Conservation (phyloP, 768 basidiomycete species). For the Leccinum incarnatum region DNA sequence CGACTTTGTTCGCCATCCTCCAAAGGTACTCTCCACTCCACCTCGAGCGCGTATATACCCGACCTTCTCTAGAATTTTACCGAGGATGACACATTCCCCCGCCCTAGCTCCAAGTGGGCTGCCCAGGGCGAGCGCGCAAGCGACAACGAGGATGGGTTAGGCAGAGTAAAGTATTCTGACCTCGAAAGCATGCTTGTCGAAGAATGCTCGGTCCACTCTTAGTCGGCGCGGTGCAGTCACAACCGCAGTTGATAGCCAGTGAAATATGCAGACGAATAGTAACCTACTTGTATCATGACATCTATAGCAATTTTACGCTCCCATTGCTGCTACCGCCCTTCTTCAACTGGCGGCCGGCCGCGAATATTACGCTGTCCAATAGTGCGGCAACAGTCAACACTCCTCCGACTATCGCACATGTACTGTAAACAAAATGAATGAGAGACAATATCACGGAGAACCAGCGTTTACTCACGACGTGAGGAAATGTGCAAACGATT, state of each 20-base stretch:
- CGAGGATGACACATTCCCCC: slow-evolving; percentile 16
- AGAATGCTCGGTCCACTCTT: slow-evolving; percentile 26
- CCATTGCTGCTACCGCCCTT: slow-evolving; percentile 42
- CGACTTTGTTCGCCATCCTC: slow-evolving; percentile 32
- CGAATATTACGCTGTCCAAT: slow-evolving; percentile 84
- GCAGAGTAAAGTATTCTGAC: slow-evolving; percentile 19
- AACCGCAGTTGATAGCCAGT: slow-evolving; percentile 14
- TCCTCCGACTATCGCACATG: slow-evolving; percentile 96
- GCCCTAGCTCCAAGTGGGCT: slow-evolving; percentile 19
- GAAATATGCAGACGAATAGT: slow-evolving; percentile 7
- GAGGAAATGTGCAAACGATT: slow-evolving; percentile 96
- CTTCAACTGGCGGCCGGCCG: slow-evolving; percentile 72
- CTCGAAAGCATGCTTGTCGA: slow-evolving; percentile 16
- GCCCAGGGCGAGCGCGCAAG: slow-evolving; percentile 9
- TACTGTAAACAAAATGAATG: slow-evolving; percentile 44
- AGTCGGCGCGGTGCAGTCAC: neutral
- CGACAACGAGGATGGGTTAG: slow-evolving; percentile 15
- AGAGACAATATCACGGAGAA: neutral
- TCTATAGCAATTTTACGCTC: slow-evolving; percentile 32
- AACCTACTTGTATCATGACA: slow-evolving; percentile 9
- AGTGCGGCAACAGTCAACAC: slow-evolving; percentile 92
- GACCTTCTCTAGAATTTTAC: neutral
- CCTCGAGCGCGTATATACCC: neutral
- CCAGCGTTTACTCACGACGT: slow-evolving; percentile 72
- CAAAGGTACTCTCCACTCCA: slow-evolving; percentile 17